phyloP scores from a whole-genome alignment of 2,329 filamentous ascomycete genomes.

The Immersiporthe knoxdaviesiana region DNA sequence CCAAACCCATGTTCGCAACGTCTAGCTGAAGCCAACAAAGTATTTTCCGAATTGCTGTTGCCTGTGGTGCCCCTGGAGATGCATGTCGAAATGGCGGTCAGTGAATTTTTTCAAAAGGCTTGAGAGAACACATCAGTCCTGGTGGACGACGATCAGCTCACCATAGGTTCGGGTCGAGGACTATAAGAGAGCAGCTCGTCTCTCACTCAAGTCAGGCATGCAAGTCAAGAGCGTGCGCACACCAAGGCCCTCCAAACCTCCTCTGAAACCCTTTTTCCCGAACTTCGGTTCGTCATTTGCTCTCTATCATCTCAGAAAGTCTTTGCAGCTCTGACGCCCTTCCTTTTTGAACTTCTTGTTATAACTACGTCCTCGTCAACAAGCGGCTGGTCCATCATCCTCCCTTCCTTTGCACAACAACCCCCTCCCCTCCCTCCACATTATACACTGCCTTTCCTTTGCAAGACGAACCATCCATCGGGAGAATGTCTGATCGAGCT shows the following conservation, averaged over 20 bases:
- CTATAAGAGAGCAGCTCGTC: not conserved
- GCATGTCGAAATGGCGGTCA: not conserved
- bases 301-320: not conserved
- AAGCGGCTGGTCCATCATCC: not conserved
- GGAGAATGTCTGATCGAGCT: not conserved
- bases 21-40: not conserved
- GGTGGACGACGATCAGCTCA: not conserved
- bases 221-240: not conserved
- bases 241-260: not conserved
- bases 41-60: not conserved
- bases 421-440: not conserved
- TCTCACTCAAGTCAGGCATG: not conserved
- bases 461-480: not conserved
- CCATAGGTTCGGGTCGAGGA: not conserved
- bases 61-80: not conserved
- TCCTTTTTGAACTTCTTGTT: not conserved
- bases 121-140: not conserved
- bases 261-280: not conserved
- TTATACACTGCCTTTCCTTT: not conserved
- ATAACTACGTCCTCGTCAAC: not conserved
- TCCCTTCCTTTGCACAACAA: too few species aligned
- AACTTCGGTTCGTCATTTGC: not conserved
- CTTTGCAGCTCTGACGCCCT: not conserved
- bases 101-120: not conserved
- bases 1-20: not conserved